Percentiles rank a stretch among this genome's conserved stretches.
Conservation (phyloP, 805 yeast species). For the Saturnispora ahearnii region DNA sequence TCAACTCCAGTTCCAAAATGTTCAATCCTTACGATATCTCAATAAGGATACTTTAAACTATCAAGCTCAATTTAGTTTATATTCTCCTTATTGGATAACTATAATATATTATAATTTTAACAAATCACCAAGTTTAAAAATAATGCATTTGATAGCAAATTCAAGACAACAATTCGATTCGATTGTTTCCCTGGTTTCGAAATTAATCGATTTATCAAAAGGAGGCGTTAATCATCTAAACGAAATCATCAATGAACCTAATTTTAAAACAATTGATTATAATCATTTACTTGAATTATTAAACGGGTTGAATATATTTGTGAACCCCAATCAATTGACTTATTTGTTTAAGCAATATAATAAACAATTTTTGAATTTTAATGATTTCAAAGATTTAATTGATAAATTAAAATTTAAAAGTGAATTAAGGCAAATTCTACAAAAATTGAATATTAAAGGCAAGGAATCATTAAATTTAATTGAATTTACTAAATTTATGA, state of each 20-base stretch:
- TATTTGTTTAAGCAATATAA: conserved; percentile 49
- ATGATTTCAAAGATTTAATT: conserved; percentile 71
- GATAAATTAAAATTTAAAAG: conserved; percentile 50
- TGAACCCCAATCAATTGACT: conserved; percentile 44
- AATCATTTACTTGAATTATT: conserved; percentile 2
- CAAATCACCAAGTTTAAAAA: conserved; percentile 45
- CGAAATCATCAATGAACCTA: conserved; percentile 2
- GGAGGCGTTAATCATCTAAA: conserved; percentile 8
- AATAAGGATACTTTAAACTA: conserved; percentile 75
- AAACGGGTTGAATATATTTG: conserved; percentile 56
- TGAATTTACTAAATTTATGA: neutral
- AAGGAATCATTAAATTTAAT: neutral
- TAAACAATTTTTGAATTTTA: conserved; percentile 51
- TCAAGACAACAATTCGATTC: conserved; percentile 42
- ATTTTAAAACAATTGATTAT: conserved; percentile 9
- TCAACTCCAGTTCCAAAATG: conserved; percentile 47
- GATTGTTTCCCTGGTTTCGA: conserved; percentile 45
- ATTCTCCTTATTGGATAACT: conserved; percentile 75
- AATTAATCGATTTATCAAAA: conserved; percentile 33
- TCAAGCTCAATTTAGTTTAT: conserved; percentile 73
- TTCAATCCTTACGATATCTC: conserved; percentile 52
- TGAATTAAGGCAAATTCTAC: conserved; percentile 44
- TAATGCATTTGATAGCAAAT: conserved; percentile 68
- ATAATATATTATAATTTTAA: conserved; percentile 57
- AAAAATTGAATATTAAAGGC: conserved; percentile 30